Evolutionary conservation across 768 basidiomycete species (phyloP).

Genomic region (Lactarius vividus): DNA sequence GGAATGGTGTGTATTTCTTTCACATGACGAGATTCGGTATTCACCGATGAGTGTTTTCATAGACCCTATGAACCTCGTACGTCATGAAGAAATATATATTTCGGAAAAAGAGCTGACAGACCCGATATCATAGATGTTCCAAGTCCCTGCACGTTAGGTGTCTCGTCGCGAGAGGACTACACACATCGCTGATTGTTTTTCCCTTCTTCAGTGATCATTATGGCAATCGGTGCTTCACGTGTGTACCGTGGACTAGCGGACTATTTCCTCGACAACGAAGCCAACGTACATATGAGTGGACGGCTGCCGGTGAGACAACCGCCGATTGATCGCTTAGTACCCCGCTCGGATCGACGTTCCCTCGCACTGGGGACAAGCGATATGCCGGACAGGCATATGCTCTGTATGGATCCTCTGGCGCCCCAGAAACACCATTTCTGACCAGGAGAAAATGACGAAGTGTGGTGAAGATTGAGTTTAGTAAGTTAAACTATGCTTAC

Average conservation of each 20-base stretch:
- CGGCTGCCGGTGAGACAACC: not conserved
- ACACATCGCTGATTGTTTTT: not conserved
- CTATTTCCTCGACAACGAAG: not conserved
- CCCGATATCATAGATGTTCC: constrained; percentile 6
- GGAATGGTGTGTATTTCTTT: constrained; percentile 5
- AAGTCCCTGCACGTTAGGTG: constrained; percentile 2
- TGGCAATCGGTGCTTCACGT: constrained; percentile 9
- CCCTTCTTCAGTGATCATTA: not conserved
- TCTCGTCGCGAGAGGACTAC: not conserved
- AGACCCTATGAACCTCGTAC: constrained; percentile 9
- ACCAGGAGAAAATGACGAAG: not conserved
- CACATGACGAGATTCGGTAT: not conserved
- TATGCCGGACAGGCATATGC: not conserved
- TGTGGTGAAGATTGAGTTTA: too few relatives aligned
- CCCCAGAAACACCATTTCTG: not conserved
- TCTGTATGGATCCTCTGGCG: not conserved
- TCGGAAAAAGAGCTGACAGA: not conserved
- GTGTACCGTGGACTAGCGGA: constrained; percentile 3
- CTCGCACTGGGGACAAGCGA: not conserved
- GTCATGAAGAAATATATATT: not conserved
- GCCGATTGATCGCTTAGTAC: not conserved
- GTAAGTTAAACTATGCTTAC: too few relatives aligned
- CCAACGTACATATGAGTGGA: not conserved
- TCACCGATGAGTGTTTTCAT: not conserved
- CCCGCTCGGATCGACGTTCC: not conserved